phyloP scores from a whole-genome alignment of 202 grass and related monocot species.

The Setaria italica region DNA sequence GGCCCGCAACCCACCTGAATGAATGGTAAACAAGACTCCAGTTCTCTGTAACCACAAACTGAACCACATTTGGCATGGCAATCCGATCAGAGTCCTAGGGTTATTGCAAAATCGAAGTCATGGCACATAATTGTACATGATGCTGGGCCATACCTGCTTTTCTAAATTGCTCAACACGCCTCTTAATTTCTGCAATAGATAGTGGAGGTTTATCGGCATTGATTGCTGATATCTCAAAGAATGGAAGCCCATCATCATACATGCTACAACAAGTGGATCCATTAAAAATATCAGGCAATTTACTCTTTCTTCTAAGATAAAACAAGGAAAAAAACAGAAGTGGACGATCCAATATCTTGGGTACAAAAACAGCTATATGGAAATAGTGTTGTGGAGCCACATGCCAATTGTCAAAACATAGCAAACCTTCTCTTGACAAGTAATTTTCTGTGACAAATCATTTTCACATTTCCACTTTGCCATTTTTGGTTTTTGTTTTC shows the following conservation, averaged over 20 bases:
- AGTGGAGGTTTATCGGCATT: conserved; percentile 94
- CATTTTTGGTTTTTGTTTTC: conserved; percentile 33
- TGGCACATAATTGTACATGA: conserved; percentile 8
- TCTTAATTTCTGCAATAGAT: conserved; percentile 81
- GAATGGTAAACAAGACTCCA: neutral
- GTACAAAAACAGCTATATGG: neutral
- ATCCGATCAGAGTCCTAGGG: conserved; percentile 17
- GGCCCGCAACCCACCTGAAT: too few species aligned
- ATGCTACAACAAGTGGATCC: conserved; percentile 59
- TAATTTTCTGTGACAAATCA: conserved; percentile 6
- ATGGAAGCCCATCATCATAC: conserved; percentile 71
- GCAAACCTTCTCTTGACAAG: neutral
- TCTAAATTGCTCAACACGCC: conserved; percentile 84
- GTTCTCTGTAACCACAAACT: conserved; percentile 10
- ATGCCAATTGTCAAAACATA: neutral
- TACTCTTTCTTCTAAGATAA: conserved; percentile 19
- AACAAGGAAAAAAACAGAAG: neutral
- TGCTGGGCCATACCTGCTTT: conserved; percentile 61
- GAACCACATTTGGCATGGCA: conserved; percentile 10
- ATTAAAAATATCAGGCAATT: neutral
- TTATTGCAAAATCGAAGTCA: conserved; percentile 24
- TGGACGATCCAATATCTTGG: neutral
- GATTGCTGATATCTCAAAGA: conserved; percentile 97
- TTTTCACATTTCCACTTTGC: conserved; percentile 13
- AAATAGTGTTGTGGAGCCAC: neutral